Conservation (phyloP, 2,329 filamentous ascomycete genomes). For the Colletotrichum musicola region DNA sequence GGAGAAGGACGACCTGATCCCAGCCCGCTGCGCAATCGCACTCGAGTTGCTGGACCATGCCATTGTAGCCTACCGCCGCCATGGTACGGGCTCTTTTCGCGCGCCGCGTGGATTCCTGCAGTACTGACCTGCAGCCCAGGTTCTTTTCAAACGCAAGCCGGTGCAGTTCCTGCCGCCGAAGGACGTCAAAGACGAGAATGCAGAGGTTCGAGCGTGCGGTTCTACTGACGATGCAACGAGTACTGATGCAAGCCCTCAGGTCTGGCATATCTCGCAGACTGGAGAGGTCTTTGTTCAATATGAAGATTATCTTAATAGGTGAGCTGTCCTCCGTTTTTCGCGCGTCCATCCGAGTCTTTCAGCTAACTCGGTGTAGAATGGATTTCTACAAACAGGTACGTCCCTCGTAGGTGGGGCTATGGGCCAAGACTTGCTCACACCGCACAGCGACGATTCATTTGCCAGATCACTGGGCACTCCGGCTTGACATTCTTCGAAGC, state of each 20-base stretch:
- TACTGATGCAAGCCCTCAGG: slow-evolving; percentile 62
- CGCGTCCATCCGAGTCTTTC: background rate
- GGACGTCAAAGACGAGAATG: slow-evolving; percentile 81
- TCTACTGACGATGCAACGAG: slow-evolving; percentile 35
- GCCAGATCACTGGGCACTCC: slow-evolving; percentile 94
- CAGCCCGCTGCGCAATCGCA: slow-evolving; percentile 53
- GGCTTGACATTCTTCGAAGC: slow-evolving; percentile 94
- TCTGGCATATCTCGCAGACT: slow-evolving; percentile 92
- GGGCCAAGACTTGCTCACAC: slow-evolving; percentile 35
- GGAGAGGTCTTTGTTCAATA: slow-evolving; percentile 91
- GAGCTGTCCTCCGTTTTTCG: slow-evolving; percentile 49
- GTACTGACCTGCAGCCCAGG: slow-evolving; percentile 65
- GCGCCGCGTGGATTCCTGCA: slow-evolving; percentile 20
- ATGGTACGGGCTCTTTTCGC: slow-evolving; percentile 50
- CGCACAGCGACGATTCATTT: slow-evolving; percentile 85
- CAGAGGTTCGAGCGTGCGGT: slow-evolving; percentile 73
- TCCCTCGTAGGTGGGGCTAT: slow-evolving; percentile 37
- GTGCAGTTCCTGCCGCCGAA: slow-evolving; percentile 83
- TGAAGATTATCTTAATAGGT: slow-evolving; percentile 88
- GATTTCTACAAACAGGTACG: slow-evolving; percentile 93
- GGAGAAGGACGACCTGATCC: slow-evolving; percentile 49
- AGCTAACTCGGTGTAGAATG: slow-evolving; percentile 69
- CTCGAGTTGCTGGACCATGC: slow-evolving; percentile 35
- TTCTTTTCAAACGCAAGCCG: slow-evolving; percentile 95
- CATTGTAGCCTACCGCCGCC: slow-evolving; percentile 41